Evolutionary conservation across 129 eudicot genomes (phyloP).

Genomic region (Chrysanthemum makinoi): DNA sequence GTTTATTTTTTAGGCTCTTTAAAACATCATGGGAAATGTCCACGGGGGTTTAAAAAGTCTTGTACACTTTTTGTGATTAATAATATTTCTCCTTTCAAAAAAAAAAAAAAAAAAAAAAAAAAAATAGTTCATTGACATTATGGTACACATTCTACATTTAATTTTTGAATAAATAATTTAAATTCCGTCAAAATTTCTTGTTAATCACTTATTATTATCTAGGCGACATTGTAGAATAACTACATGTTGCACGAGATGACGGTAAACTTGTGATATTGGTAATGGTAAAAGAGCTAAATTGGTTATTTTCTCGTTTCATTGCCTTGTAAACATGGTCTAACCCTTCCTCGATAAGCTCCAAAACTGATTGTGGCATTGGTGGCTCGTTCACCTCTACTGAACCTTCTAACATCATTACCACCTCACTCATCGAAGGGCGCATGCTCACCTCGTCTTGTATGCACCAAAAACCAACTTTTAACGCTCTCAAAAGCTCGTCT

Average conservation of each 20-base stretch:
- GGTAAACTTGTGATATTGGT: slow-evolving; percentile 48
- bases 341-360: slow-evolving; percentile 89
- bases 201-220: slow-evolving; percentile 40
- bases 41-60: too few species aligned
- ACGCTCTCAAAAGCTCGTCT: slow-evolving; percentile 61
- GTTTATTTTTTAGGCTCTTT: too few species aligned
- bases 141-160: slow-evolving; percentile 6
- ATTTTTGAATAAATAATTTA: background rate
- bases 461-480: slow-evolving; percentile 89
- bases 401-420: slow-evolving; percentile 92
- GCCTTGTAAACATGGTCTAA: slow-evolving; percentile 88
- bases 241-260: slow-evolving; percentile 93
- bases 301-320: slow-evolving; percentile 82
- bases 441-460: slow-evolving; percentile 80
- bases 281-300: slow-evolving; percentile 66
- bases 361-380: slow-evolving; percentile 89
- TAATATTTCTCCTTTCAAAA: too few species aligned
- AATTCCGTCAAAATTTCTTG: background rate
- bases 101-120: too few species aligned
- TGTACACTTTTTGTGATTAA: too few species aligned
- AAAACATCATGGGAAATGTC: too few species aligned
- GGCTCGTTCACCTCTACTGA: slow-evolving; percentile 66
- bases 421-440: slow-evolving; percentile 98
- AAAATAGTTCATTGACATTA: background rate
- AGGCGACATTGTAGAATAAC: slow-evolving; percentile 93